phyloP scores from a whole-genome alignment of 441 rosid genomes.

The Aleurites moluccanus region DNA sequence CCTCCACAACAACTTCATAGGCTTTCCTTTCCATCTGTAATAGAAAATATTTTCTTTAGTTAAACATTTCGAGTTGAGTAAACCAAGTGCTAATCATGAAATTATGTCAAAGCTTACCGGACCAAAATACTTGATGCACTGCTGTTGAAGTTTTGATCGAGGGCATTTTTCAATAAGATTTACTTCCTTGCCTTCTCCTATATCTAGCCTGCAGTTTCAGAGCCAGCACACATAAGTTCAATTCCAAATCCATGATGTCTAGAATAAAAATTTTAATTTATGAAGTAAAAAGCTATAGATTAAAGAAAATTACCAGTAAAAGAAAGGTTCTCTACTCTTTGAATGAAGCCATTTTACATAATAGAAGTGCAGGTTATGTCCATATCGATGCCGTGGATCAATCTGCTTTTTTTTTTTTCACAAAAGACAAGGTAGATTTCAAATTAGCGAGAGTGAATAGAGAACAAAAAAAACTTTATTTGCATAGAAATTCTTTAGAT shows the following conservation, averaged over 20 bases:
- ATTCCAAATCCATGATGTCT: constrained; percentile 16
- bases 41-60: constrained; percentile 12
- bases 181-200: constrained; percentile 93
- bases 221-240: constrained; percentile 6
- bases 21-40: constrained; percentile 77
- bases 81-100: constrained; percentile 10
- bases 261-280: constrained; percentile 23
- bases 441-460: constrained; percentile 1
- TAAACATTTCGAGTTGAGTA: constrained; percentile 7
- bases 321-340: constrained; percentile 90
- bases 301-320: constrained; percentile 69
- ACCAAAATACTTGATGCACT: constrained; percentile 95
- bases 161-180: constrained; percentile 71
- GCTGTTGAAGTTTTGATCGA: constrained; percentile 72
- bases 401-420: constrained; percentile 55
- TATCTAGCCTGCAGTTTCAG: constrained; percentile 74
- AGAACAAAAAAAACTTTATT: constrained; percentile 1
- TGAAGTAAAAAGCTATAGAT: constrained; percentile 10
- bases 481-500: not conserved
- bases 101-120: constrained; percentile 49
- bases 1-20: constrained; percentile 67
- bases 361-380: constrained; percentile 94
- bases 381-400: constrained; percentile 95
- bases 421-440: not conserved
- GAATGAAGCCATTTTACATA: constrained; percentile 78